Percentiles rank a stretch among this genome's conserved stretches.
phyloP scores from a whole-genome alignment of 2,329 filamentous ascomycete species.

The Drechslerella dactyloides region DNA sequence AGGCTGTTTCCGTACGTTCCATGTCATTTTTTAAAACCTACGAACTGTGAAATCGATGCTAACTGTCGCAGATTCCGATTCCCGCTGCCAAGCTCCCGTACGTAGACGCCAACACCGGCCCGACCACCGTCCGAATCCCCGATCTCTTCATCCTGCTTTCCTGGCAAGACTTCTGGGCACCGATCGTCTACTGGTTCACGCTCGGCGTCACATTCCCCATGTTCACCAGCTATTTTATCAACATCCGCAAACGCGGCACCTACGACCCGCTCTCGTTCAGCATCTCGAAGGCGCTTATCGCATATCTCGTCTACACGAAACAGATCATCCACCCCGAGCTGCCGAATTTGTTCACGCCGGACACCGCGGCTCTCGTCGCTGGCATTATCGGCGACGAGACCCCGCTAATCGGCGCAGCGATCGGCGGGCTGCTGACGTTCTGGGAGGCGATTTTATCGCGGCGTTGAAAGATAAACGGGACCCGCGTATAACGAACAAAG shows the following conservation, averaged over 20 bases:
- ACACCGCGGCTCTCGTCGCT: conserved; percentile 69
- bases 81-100: conserved; percentile 23
- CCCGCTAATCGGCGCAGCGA: conserved; percentile 70
- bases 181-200: conserved; percentile 46
- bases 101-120: conserved; percentile 30
- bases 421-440: conserved; percentile 72
- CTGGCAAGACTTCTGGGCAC: conserved; percentile 41
- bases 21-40: too few species aligned
- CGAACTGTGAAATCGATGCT: too few species aligned
- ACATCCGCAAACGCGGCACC: conserved; percentile 41
- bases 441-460: conserved; percentile 71
- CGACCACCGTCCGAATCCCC: conserved; percentile 35
- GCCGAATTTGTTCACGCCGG: conserved; percentile 67
- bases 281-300: conserved; percentile 80
- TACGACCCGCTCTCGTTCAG: conserved; percentile 86
- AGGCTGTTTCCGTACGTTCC: conserved; percentile 36
- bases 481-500: not conserved
- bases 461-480: conserved; percentile 2
- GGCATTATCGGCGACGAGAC: conserved; percentile 72
- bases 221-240: conserved; percentile 44
- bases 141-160: conserved; percentile 42
- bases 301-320: conserved; percentile 79
- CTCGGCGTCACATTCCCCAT: conserved; percentile 43
- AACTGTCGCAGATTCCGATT: conserved; percentile 23
- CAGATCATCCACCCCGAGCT: conserved; percentile 63